A percentile compares a stretch with the other conserved stretches of the same genome.
Evolutionary conservation across 257 asterid species (phyloP).

Genomic region (Forsythia viridissima): DNA sequence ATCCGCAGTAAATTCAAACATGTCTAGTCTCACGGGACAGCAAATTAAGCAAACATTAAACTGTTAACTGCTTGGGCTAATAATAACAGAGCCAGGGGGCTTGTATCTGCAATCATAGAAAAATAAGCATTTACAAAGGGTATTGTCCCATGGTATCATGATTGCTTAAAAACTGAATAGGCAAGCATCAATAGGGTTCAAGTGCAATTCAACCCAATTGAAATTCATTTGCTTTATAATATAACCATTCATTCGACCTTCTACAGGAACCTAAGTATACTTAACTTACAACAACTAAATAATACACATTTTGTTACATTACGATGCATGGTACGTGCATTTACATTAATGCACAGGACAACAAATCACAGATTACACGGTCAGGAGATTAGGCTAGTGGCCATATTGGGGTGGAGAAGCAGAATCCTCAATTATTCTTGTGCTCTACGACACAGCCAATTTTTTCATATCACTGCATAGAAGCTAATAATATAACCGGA

Average conservation of each 20-base stretch:
- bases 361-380: neutral
- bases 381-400: neutral
- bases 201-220: neutral
- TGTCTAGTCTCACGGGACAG: too few relatives aligned
- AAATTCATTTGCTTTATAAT: neutral
- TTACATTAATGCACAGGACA: neutral
- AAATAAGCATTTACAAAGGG: too few relatives aligned
- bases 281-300: neutral
- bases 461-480: neutral
- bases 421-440: neutral
- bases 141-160: neutral
- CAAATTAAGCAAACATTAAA: too few relatives aligned
- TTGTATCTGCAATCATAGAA: too few relatives aligned
- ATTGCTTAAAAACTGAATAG: neutral
- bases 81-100: too few relatives aligned
- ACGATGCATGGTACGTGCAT: neutral
- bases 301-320: neutral
- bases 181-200: neutral
- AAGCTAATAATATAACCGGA: neutral
- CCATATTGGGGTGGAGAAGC: neutral
- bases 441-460: neutral
- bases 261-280: neutral
- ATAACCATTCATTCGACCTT: neutral
- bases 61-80: too few relatives aligned
- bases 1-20: too few relatives aligned